A percentile compares a stretch with the other conserved stretches of the same genome.
These are phyloP conservation scores for Aspergillus tubingensis DNA, from an alignment of 2,329 filamentous ascomycete genomes.

Conservation along the genomic window DNA sequence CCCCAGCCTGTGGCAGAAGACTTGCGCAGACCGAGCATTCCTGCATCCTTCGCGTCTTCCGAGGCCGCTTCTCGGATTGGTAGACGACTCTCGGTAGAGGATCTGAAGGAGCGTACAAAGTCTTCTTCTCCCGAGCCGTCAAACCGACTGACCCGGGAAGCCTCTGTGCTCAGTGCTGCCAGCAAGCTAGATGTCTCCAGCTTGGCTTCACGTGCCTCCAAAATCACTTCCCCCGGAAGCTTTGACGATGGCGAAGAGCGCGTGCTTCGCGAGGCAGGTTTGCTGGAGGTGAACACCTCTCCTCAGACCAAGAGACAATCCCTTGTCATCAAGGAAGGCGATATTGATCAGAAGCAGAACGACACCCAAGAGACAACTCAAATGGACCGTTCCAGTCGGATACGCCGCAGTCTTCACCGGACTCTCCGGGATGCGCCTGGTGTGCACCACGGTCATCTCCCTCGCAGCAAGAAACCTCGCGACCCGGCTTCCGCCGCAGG, in stretches of 20 bases:
- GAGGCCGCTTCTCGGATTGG: slow-evolving; percentile 29
- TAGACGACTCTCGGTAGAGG: slow-evolving; percentile 31
- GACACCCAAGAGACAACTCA: slow-evolving; percentile 41
- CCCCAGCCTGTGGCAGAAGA: slow-evolving; percentile 27
- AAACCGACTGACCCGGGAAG: slow-evolving; percentile 37
- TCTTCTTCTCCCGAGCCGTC: slow-evolving; percentile 28
- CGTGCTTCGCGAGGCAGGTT: slow-evolving; percentile 66
- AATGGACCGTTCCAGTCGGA: slow-evolving; percentile 62
- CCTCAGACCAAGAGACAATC: slow-evolving; percentile 46
- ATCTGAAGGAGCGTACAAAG: slow-evolving; percentile 31
- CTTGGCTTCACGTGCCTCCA: slow-evolving; percentile 37
- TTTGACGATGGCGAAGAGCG: slow-evolving; percentile 69
- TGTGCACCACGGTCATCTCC: slow-evolving; percentile 58
- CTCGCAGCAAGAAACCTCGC: slow-evolving; percentile 74
- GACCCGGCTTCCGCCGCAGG: slow-evolving; percentile 66
- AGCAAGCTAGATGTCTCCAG: slow-evolving; percentile 41
- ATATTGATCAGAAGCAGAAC: slow-evolving; percentile 44
- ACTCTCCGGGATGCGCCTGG: slow-evolving; percentile 80
- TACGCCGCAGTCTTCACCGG: slow-evolving; percentile 83
- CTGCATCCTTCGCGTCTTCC: slow-evolving; percentile 35
- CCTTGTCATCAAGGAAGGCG: slow-evolving; percentile 45
- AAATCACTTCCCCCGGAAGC: slow-evolving; percentile 37
- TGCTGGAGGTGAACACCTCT: slow-evolving; percentile 55
- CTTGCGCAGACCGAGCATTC: slow-evolving; percentile 35
- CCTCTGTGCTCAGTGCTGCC: slow-evolving; percentile 41